A percentile compares a stretch with the other conserved stretches of the same genome.
Evolutionary conservation across 805 yeast species (phyloP).

Genomic region (Candida vaughaniae): DNA sequence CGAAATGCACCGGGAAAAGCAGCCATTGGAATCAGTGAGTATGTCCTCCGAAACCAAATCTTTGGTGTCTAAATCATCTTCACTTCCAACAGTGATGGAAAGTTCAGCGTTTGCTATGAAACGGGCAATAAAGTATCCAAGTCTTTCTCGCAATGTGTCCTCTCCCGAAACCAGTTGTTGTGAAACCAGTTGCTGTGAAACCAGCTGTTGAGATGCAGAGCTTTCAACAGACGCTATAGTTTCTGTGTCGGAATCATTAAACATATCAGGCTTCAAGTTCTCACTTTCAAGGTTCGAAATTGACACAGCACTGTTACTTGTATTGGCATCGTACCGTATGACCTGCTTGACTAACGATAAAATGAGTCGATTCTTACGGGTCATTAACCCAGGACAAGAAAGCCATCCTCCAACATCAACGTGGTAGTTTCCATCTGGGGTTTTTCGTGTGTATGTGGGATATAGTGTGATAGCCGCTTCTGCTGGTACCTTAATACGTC

Average conservation of each 20-base stretch:
- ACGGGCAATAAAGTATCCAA: constrained; percentile 68
- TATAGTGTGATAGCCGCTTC: constrained; percentile 59
- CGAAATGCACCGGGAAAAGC: constrained; percentile 52
- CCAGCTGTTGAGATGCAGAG: constrained; percentile 2
- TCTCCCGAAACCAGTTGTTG: constrained; percentile 25
- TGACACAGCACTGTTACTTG: constrained; percentile 15
- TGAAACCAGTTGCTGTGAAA: constrained; percentile 1
- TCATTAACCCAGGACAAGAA: constrained; percentile 66
- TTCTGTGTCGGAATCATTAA: constrained; percentile 22
- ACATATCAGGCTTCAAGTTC: constrained; percentile 23
- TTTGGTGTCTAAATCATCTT: constrained; percentile 26
- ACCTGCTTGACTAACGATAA: constrained; percentile 69
- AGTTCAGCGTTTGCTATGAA: constrained; percentile 59
- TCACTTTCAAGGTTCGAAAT: constrained; percentile 26
- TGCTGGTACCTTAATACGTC: constrained; percentile 41
- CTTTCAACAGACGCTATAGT: constrained; percentile 17
- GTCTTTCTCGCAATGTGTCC: constrained; percentile 57
- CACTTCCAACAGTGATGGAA: constrained; percentile 55
- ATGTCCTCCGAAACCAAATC: constrained; percentile 28
- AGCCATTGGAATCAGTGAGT: constrained; percentile 66
- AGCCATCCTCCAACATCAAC: constrained; percentile 72
- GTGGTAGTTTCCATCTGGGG: constrained; percentile 27
- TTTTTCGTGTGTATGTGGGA: constrained; percentile 37
- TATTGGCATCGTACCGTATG: constrained; percentile 36
- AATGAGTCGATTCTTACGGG: constrained; percentile 68